Evolutionary conservation across 1,139 yeast species (phyloP).

Genomic region (Candida sojae): DNA sequence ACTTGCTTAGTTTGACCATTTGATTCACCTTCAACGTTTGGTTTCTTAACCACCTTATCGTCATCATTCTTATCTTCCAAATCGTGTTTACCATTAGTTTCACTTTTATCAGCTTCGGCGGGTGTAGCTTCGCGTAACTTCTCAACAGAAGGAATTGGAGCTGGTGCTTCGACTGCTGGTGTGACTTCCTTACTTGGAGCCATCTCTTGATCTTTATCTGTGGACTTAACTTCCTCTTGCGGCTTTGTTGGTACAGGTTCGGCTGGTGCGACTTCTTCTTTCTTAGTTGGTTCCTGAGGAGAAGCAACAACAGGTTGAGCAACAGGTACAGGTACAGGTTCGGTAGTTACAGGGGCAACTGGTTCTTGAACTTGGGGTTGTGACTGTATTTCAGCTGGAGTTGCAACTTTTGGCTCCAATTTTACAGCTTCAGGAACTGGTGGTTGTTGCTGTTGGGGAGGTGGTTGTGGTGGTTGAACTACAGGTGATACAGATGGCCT

Average conservation of each 20-base stretch:
- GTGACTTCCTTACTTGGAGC: not conserved
- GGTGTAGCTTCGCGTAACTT: conserved; percentile 7
- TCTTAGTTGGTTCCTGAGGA: not conserved
- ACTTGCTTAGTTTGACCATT: not conserved
- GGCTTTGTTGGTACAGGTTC: not conserved
- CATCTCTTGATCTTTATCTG: not conserved
- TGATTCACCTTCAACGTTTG: conserved; percentile 11
- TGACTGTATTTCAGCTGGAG: not conserved
- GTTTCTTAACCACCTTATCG: conserved; percentile 14
- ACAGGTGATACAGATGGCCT: conserved; percentile 1
- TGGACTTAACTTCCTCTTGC: not conserved
- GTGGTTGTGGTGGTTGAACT: conserved; percentile 3
- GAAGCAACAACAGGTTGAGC: not conserved
- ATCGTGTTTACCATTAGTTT: conserved; percentile 29
- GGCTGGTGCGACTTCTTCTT: not conserved
- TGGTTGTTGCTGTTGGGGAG: conserved; percentile 7
- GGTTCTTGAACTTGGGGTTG: not conserved
- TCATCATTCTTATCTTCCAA: conserved; percentile 35
- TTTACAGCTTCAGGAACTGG: conserved; percentile 7
- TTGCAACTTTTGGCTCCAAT: not conserved
- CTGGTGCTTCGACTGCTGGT: not conserved
- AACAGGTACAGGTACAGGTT: not conserved
- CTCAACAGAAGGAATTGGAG: not conserved
- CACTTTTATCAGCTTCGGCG: not conserved
- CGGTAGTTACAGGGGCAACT: not conserved